Base-by-base conservation (phyloP, 352 stramenopile species). In the Phytophthora constricta region DNA sequence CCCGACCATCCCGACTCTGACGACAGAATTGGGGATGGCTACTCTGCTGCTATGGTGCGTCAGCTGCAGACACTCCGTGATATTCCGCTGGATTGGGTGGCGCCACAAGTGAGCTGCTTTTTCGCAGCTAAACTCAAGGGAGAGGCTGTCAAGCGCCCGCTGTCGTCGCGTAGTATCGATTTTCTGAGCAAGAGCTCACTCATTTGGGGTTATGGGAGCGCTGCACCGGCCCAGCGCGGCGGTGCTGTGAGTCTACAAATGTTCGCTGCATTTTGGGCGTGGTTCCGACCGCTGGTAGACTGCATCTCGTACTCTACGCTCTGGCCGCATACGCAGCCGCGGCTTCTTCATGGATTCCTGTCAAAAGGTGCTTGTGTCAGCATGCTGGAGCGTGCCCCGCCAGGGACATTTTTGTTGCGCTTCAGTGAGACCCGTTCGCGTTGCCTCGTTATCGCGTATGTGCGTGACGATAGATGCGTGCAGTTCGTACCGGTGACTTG, bases 401-500 rank as follows among this genome's bases (percentile, higher is more conserved):
- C 85, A 8, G 88, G 88, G 0, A 94, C 86, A 11, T 96, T 95
- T 49, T 58, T 96, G 28, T 20, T 96, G 34, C 80, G 86, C 10
- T 91, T 95, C 58, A 94, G 86, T 50, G 86, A 96, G 64, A 95
- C 85, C 2, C 66, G 82, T 3, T 33, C 77, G 14, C 76, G 77
- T 1, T 91, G 78, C 49, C 73, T 95, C 28, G 88, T 94, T 17
- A 89, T 96, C 39, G 80, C 75, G 4, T 91, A 92, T 34, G 79
- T 95, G 10, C 78, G 79, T 2, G 77, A 90, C 5, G 66, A 82
- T 43, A 62, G 78, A 3, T 79, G 72, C 52, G 86, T 95, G 16
- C 84, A 92, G 66, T 93, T 95, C 58, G 84, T 93, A 5, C 82
- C 87, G 0, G 73, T 96, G 19, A 83, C 76, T n/a, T 90, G 76